phyloP scores from a whole-genome alignment of 2,329 filamentous ascomycete species.

The Magnaporthiopsis incrustans region DNA sequence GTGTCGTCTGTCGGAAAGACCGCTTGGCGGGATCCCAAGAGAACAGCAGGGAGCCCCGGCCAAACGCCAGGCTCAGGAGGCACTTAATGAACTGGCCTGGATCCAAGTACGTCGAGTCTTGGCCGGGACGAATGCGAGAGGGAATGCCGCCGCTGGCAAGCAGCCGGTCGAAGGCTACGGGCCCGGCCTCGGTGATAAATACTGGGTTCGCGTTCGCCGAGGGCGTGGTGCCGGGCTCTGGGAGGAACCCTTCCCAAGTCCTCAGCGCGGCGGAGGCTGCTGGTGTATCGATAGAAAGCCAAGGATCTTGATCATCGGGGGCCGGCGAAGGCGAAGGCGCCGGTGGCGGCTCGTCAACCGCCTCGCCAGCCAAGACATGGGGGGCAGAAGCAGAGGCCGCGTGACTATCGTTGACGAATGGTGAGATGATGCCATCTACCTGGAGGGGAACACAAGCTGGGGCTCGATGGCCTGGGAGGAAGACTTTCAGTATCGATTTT shows the following conservation, averaged over 20 bases:
- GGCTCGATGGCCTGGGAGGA: slow-evolving; percentile 4
- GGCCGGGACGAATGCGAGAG: slow-evolving; percentile 27
- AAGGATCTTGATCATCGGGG: slow-evolving; percentile 31
- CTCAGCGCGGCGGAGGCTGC: slow-evolving; percentile 31
- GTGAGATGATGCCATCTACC: slow-evolving; percentile 33
- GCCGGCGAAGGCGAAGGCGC: too few species aligned
- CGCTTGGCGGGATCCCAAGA: slow-evolving; percentile 44
- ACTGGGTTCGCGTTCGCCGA: slow-evolving; percentile 24
- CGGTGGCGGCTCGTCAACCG: too few species aligned
- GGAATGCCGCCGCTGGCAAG: slow-evolving; percentile 34
- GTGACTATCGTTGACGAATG: slow-evolving; percentile 24
- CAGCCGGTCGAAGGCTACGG: slow-evolving; percentile 57
- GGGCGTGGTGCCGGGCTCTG: slow-evolving; percentile 25
- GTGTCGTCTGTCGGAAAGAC: slow-evolving; percentile 42
- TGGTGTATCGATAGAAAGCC: slow-evolving; percentile 34
- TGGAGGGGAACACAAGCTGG: slow-evolving; percentile 1
- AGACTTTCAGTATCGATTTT: not conserved
- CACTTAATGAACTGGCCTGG: slow-evolving; percentile 43
- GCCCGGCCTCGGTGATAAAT: slow-evolving; percentile 63
- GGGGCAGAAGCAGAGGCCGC: not conserved
- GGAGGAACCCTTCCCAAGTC: slow-evolving; percentile 63
- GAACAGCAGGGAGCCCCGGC: slow-evolving; percentile 66
- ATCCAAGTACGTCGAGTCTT: slow-evolving; percentile 34
- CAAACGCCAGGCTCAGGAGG: slow-evolving; percentile 59
- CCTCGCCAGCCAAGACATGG: too few species aligned